Evolutionary conservation across 2,329 filamentous ascomycete genomes (phyloP), one percentile per base, ranked within the genome.

Genomic region (Colletotrichum eleusines): DNA sequence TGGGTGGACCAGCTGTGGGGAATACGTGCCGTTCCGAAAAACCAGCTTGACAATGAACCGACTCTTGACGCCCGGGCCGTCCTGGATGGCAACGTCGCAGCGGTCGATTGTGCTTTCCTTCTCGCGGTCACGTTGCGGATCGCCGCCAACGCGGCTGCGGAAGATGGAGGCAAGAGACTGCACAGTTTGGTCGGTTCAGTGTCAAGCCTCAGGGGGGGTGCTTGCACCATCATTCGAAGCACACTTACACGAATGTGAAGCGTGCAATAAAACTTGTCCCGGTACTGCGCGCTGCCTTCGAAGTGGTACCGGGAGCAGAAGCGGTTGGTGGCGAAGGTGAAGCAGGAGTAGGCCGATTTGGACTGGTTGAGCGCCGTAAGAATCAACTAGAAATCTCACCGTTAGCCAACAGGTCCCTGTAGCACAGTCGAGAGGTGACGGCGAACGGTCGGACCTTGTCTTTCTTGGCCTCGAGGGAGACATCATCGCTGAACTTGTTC

Each of bases 291-390:
- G 42, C 76, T 81, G 26, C 87, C 88, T 66, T 88, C 85, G 75
- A 90, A 95, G 63, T 88, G 86, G 80, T 94, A 95, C 44, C 87
- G 87, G 8, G 90, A 88, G 81, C 94, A 94, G 82, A 95, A 95
- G 48, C 88, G 86, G 74, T 84, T 87, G 50, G 88, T 86, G 53
- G 91, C 84, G 63, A 95, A 89, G 9, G 87, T 87, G 76, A 94
- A 91, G 69, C 91, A 91, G 33, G 91, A 90, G 78, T 95, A 95
- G 23, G 92, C 92, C 5, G 93, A 94, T 77, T 93, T 94, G 66
- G 92, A 93, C n/a, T 88, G 88, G 78, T 95, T 95, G 73, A 95
- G 83, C 18, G 92, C 90, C 18, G 92, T 94, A 65, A 95, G 84
- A 5, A 91, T 85, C 73, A 95, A 87, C 92, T 93, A 59, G 44